Percentiles rank a stretch among this genome's conserved stretches.
phyloP scores from a whole-genome alignment of 1,284 basidiomycete species.

The Sanghuangporus sanghuang region DNA sequence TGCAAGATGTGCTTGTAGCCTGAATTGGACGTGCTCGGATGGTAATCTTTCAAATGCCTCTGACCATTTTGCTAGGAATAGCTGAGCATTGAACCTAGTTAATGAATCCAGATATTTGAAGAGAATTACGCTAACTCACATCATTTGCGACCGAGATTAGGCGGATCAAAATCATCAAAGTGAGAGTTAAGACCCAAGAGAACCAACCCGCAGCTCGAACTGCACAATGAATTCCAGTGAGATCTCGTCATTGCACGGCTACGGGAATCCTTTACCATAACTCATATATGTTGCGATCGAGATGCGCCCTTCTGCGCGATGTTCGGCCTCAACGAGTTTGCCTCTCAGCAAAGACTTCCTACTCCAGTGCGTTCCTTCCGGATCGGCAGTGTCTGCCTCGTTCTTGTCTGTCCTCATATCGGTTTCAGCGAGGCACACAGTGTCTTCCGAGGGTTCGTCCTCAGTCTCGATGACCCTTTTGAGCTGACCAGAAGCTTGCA shows the following conservation, averaged over 20 bases:
- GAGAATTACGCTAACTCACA: conserved; percentile 30
- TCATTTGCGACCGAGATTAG: conserved; percentile 54
- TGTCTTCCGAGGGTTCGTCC: conserved; percentile 30
- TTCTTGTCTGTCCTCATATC: conserved; percentile 29
- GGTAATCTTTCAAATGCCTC: conserved; percentile 47
- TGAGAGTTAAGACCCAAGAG: conserved; percentile 49
- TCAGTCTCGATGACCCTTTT: conserved; percentile 46
- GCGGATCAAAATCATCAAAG: conserved; percentile 51
- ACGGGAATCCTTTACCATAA: conserved; percentile 6
- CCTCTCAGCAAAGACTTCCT: conserved; percentile 29
- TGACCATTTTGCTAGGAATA: conserved; percentile 62
- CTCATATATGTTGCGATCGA: conserved; percentile 43
- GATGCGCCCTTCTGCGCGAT: conserved; percentile 60
- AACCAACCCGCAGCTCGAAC: conserved; percentile 54
- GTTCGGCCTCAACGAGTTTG: conserved; percentile 59
- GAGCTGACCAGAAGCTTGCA: conserved; percentile 49
- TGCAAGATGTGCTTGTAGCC: conserved; percentile 23
- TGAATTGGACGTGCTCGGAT: background rate
- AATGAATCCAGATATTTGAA: background rate
- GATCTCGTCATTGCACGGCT: background rate
- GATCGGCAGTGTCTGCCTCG: conserved; percentile 33
- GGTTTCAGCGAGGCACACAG: conserved; percentile 17
- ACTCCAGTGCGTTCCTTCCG: background rate
- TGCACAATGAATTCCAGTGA: conserved; percentile 41
- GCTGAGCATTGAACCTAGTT: conserved; percentile 28